Percentiles rank a stretch among this genome's conserved stretches.
Conservation (phyloP, 768 basidiomycete species). For the Epithele typhae region DNA sequence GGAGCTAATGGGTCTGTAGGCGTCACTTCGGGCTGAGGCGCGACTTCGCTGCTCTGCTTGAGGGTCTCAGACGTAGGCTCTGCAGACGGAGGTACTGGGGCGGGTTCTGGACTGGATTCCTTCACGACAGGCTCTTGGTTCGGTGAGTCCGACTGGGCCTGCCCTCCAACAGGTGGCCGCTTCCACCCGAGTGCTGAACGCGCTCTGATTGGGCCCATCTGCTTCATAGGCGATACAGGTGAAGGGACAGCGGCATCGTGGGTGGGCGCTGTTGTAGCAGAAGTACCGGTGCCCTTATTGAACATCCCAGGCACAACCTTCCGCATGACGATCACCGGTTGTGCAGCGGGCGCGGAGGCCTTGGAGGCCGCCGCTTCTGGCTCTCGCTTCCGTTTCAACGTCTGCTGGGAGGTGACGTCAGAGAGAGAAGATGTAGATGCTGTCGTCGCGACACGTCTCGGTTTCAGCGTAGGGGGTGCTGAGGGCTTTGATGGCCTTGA, state of each 20-base stretch:
- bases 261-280: not conserved
- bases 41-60: too few relatives aligned
- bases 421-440: too few relatives aligned
- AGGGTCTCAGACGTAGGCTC: too few relatives aligned
- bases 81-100: not conserved
- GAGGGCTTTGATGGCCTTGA: not conserved
- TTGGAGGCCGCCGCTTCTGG: slow-evolving; percentile 19
- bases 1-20: too few relatives aligned
- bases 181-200: slow-evolving; percentile 37
- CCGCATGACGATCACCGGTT: slow-evolving; percentile 28
- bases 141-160: not conserved
- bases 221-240: slow-evolving; percentile 2
- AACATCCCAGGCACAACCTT: slow-evolving; percentile 35
- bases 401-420: too few relatives aligned
- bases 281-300: slow-evolving; percentile 14
- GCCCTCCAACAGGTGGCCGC: slow-evolving; percentile 7
- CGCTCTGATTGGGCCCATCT: slow-evolving; percentile 30
- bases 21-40: too few relatives aligned
- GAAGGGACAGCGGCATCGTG: not conserved
- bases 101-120: too few relatives aligned
- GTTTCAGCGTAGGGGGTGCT: not conserved
- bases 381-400: slow-evolving; percentile 28
- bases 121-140: not conserved
- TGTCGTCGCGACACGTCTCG: not conserved
- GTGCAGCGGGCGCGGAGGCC: slow-evolving; percentile 17